Conservation (phyloP, 805 yeast species). For the Starmerella bombi region DNA sequence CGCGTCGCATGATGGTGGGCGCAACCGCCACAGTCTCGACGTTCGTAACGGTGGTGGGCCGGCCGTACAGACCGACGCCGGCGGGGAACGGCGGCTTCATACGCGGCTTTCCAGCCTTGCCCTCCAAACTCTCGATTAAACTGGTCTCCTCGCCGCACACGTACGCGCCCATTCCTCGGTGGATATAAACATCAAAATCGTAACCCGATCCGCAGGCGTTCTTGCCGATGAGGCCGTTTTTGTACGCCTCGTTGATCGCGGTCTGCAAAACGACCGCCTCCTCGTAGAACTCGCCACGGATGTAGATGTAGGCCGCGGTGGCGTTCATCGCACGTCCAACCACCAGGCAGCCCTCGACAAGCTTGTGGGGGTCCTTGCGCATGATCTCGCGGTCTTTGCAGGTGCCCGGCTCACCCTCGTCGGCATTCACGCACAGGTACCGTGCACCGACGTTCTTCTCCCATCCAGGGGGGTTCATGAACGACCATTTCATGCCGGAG, state of each 20-base stretch:
- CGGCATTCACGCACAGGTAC: slow-evolving; percentile 79
- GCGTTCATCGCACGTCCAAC: slow-evolving; percentile 92
- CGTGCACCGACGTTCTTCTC: slow-evolving; percentile 82
- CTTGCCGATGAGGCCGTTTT: slow-evolving; percentile 66
- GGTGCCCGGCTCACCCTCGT: slow-evolving; percentile 92
- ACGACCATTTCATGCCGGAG: slow-evolving; percentile 80
- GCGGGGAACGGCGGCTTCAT: slow-evolving; percentile 93
- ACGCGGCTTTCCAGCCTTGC: slow-evolving; percentile 88
- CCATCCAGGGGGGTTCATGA: slow-evolving; percentile 95
- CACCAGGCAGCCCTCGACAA: slow-evolving; percentile 79
- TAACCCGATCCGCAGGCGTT: slow-evolving; percentile 81
- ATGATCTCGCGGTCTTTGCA: slow-evolving; percentile 87
- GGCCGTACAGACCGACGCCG: slow-evolving; percentile 80
- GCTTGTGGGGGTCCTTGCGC: slow-evolving; percentile 83
- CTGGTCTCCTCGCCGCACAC: slow-evolving; percentile 91
- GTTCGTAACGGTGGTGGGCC: slow-evolving; percentile 83
- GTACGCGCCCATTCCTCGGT: slow-evolving; percentile 90
- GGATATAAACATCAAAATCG: slow-evolving; percentile 69
- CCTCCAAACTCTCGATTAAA: slow-evolving; percentile 75
- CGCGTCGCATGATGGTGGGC: slow-evolving; percentile 79
- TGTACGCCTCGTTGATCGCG: slow-evolving; percentile 80
- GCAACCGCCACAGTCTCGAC: slow-evolving; percentile 87
- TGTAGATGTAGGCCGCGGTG: slow-evolving; percentile 81
- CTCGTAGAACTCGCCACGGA: slow-evolving; percentile 80
- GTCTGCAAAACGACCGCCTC: slow-evolving; percentile 61